phyloP scores from a whole-genome alignment of 768 basidiomycete species.

The Heimioporus sp. region DNA sequence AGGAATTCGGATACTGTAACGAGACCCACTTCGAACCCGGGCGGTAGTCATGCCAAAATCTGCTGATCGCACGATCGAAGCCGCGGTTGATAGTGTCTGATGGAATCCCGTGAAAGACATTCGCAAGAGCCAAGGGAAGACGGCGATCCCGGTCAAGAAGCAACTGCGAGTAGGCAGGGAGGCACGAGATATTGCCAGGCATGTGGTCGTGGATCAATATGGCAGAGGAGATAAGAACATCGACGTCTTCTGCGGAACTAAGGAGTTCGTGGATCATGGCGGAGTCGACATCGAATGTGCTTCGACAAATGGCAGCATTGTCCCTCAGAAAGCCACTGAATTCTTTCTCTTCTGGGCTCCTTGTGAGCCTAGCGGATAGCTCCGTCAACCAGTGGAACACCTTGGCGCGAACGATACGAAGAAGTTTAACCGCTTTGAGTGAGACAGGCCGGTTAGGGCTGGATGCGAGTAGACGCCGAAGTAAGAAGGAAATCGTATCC shows the following conservation, averaged over 20 bases:
- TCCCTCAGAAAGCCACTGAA: slow-evolving; percentile 28
- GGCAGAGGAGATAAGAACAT: slow-evolving; percentile 18
- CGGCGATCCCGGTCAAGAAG: slow-evolving; percentile 30
- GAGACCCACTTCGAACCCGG: slow-evolving; percentile 15
- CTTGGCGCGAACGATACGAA: slow-evolving; percentile 31
- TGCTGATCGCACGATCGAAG: slow-evolving; percentile 13
- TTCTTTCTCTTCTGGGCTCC: slow-evolving; percentile 7
- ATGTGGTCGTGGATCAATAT: slow-evolving; percentile 27
- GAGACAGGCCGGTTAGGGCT: slow-evolving; percentile 8
- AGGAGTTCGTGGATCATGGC: slow-evolving; percentile 10
- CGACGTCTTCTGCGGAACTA: slow-evolving; percentile 20
- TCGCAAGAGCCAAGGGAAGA: slow-evolving; percentile 22
- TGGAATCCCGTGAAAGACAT: neutral
- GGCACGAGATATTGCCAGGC: slow-evolving; percentile 3
- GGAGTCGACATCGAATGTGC: slow-evolving; percentile 25
- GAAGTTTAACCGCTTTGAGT: slow-evolving; percentile 18
- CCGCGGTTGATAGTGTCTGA: slow-evolving; percentile 3
- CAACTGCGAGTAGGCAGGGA: slow-evolving; percentile 6
- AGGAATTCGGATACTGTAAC: neutral
- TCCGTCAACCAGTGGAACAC: slow-evolving; percentile 37
- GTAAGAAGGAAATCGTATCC: slow-evolving; percentile 33
- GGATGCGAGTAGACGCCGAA: slow-evolving; percentile 37
- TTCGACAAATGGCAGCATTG: slow-evolving; percentile 39
- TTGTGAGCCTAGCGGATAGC: slow-evolving; percentile 24
- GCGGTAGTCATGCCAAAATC: slow-evolving; percentile 25